phyloP scores from a whole-genome alignment of 1,139 yeast genomes.

The Lodderomyces jiufengensis region DNA sequence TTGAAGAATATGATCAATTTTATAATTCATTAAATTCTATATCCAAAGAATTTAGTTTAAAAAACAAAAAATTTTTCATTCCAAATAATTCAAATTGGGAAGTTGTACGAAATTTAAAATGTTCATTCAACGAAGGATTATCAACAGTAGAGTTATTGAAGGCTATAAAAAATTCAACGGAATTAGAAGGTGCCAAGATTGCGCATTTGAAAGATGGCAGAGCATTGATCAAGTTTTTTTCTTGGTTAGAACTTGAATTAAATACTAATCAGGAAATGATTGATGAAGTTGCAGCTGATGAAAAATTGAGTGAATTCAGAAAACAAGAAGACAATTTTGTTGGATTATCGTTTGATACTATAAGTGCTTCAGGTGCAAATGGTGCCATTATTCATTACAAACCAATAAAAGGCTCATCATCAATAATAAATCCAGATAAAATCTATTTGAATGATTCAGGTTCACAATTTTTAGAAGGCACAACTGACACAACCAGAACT shows the following conservation, averaged over 20 bases:
- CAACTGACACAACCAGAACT: constrained; percentile 95
- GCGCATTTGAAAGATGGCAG: constrained; percentile 90
- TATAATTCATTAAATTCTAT: constrained; percentile 50
- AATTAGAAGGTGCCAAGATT: constrained; percentile 66
- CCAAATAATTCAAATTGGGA: constrained; percentile 82
- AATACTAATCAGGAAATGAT: constrained; percentile 51
- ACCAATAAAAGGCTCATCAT: constrained; percentile 53
- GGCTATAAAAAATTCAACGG: constrained; percentile 70
- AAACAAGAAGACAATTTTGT: constrained; percentile 57
- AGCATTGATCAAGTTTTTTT: constrained; percentile 71
- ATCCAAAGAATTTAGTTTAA: constrained; percentile 40
- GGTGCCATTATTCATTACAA: constrained; percentile 92
- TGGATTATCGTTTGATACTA: constrained; percentile 89
- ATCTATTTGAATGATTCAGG: constrained; percentile 91
- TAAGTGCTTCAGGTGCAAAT: constrained; percentile 89
- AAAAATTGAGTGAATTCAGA: constrained; percentile 64
- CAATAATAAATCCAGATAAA: constrained; percentile 70
- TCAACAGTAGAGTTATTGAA: constrained; percentile 74
- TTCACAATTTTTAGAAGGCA: constrained; percentile 90
- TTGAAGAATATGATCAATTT: constrained; percentile 53
- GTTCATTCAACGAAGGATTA: constrained; percentile 42
- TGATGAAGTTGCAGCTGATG: constrained; percentile 79
- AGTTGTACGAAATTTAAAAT: constrained; percentile 51
- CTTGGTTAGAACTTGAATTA: constrained; percentile 80
- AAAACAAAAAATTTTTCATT: constrained; percentile 47